These are phyloP conservation scores for Casaregolazyma suthepensis DNA, from an alignment of 1,139 yeast species.

Conservation along the genomic window DNA sequence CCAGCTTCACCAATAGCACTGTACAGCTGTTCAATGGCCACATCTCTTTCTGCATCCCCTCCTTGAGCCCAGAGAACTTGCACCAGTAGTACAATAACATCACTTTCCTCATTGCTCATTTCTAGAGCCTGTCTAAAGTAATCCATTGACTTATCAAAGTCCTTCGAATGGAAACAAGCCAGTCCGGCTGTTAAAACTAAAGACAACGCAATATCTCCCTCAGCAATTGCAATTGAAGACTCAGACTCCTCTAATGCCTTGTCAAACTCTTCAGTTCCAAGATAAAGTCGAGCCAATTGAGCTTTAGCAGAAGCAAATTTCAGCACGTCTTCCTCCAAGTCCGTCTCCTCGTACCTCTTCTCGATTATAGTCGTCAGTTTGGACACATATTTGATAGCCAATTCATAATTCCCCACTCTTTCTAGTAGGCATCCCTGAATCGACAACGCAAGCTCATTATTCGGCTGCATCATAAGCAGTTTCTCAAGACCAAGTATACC, in stretches of 20 bases:
- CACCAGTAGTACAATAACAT: constrained; percentile 65
- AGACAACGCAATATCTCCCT: constrained; percentile 44
- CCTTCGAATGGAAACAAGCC: constrained; percentile 53
- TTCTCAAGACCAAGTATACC: constrained; percentile 70
- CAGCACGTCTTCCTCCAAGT: constrained; percentile 42
- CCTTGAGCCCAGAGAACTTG: constrained; percentile 75
- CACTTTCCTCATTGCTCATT: constrained; percentile 48
- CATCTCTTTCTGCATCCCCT: constrained; percentile 63
- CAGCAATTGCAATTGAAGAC: constrained; percentile 45
- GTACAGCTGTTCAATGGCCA: constrained; percentile 52
- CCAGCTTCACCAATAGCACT: constrained; percentile 59
- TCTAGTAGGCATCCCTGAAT: constrained; percentile 48
- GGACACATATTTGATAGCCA: constrained; percentile 46
- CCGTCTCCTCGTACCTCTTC: constrained; percentile 50
- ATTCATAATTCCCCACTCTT: constrained; percentile 55
- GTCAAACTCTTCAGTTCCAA: constrained; percentile 53
- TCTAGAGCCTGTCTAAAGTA: constrained; percentile 60
- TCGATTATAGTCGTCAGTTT: constrained; percentile 50
- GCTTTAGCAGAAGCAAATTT: constrained; percentile 57
- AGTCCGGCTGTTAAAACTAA: constrained; percentile 66
- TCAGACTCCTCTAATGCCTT: constrained; percentile 58
- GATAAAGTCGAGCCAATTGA: constrained; percentile 61
- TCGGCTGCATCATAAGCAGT: constrained; percentile 62
- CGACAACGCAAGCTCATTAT: constrained; percentile 55
- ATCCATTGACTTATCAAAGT: constrained; percentile 59